These are phyloP conservation scores for Psilocybe cubensis DNA, from an alignment of 768 basidiomycete species.

Conservation along the genomic window DNA sequence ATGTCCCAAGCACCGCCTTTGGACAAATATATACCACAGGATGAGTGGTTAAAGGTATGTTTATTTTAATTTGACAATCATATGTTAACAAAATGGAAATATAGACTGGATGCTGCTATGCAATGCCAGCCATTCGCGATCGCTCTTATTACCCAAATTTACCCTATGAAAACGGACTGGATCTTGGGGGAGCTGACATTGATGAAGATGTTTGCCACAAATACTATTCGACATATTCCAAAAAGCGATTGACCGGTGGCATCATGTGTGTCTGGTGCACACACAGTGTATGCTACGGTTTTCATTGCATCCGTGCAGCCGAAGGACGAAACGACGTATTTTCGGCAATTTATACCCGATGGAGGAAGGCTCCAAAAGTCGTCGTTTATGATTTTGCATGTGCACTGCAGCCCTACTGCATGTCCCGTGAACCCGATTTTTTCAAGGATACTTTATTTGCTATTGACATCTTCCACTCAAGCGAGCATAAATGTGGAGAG, in stretches of 20 bases:
- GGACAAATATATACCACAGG: background rate
- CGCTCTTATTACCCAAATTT: conserved; percentile 30
- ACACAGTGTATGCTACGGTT: conserved; percentile 36
- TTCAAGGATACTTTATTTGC: conserved; percentile 36
- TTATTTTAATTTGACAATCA: background rate
- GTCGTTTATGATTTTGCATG: conserved; percentile 38
- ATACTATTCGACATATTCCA: conserved; percentile 29
- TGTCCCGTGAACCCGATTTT: conserved; percentile 27
- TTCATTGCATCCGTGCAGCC: conserved; percentile 32
- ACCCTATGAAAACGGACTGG: conserved; percentile 20
- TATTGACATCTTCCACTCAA: conserved; percentile 37
- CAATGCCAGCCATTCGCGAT: conserved; percentile 30
- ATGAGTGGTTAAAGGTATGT: conserved; percentile 16
- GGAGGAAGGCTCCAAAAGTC: conserved; percentile 28
- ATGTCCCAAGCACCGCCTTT: too few relatives aligned
- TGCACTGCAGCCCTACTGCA: conserved; percentile 35
- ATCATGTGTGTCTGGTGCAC: conserved; percentile 36
- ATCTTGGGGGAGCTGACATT: conserved; percentile 7
- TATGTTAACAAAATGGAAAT: background rate
- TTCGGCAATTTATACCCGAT: conserved; percentile 38
- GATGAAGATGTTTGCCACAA: conserved; percentile 27
- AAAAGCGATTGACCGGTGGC: conserved; percentile 28
- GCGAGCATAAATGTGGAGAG: conserved; percentile 33
- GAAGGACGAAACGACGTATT: conserved; percentile 44
- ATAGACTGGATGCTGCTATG: conserved; percentile 34